A percentile compares a stretch with the other conserved stretches of the same genome.
These are phyloP conservation scores for Aspergillus vadensis DNA, from an alignment of 2,329 filamentous ascomycete genomes.

Conservation along the genomic window DNA sequence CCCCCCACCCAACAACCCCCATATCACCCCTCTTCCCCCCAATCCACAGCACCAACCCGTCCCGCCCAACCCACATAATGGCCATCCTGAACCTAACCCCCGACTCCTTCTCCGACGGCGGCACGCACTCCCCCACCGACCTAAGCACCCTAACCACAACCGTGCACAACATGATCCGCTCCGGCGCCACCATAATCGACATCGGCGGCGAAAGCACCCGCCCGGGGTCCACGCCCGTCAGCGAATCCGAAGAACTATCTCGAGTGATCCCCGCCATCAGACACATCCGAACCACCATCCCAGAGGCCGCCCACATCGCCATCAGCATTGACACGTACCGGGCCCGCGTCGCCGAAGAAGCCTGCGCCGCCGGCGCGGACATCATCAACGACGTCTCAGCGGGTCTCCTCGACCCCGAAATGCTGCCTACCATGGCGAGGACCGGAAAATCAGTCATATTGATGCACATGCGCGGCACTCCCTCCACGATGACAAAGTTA, in stretches of 20 bases:
- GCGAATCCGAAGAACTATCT: conserved; percentile 70
- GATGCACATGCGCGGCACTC: conserved; percentile 93
- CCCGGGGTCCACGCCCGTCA: conserved; percentile 70
- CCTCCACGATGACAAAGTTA: conserved; percentile 74
- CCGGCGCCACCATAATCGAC: conserved; percentile 83
- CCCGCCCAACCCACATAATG: conserved; percentile 77
- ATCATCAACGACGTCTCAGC: conserved; percentile 95
- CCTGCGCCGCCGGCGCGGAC: conserved; percentile 77
- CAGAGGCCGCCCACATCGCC: conserved; percentile 63
- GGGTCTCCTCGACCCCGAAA: conserved; percentile 73
- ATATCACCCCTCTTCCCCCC: conserved; percentile 48
- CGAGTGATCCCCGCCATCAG: conserved; percentile 79
- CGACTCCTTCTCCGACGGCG: conserved; percentile 95
- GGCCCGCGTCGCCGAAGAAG: conserved; percentile 74
- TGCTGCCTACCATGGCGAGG: conserved; percentile 78
- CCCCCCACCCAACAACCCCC: conserved; percentile 42
- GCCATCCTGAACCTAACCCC: conserved; percentile 92
- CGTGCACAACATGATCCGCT: conserved; percentile 62
- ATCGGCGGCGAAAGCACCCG: conserved; percentile 92
- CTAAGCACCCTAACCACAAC: conserved; percentile 56
- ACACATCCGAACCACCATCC: conserved; percentile 65
- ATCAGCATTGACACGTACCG: conserved; percentile 95
- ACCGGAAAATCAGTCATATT: conserved; percentile 78
- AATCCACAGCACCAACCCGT: conserved; percentile 59
- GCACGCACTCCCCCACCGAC: conserved; percentile 58